Conservation (phyloP, 345 rosid species). For the Lepidium didymum region DNA sequence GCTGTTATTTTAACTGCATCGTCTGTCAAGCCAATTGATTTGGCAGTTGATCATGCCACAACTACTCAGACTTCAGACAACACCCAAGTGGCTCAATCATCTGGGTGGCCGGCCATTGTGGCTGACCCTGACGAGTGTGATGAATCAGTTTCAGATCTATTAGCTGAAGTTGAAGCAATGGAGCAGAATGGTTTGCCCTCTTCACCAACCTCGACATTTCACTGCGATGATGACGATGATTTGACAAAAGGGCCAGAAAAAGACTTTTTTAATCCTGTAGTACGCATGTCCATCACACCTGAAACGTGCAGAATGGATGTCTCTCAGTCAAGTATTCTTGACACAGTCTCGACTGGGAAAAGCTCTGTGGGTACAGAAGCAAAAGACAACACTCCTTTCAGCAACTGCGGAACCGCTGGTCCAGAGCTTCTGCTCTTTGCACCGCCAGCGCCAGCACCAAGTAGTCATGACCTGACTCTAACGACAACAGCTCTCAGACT, state of each 20-base stretch:
- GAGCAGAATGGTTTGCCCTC: constrained; percentile 69
- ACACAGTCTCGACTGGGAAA: constrained; percentile 35
- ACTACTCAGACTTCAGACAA: constrained; percentile 59
- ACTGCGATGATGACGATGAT: constrained; percentile 41
- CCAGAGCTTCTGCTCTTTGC: constrained; percentile 42
- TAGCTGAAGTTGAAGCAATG: constrained; percentile 99
- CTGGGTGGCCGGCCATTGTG: constrained; percentile 65
- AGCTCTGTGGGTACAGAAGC: constrained; percentile 39
- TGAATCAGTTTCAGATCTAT: constrained; percentile 95
- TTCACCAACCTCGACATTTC: constrained; percentile 55
- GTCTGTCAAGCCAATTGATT: constrained; percentile 42
- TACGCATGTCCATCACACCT: constrained; percentile 31
- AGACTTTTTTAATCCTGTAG: constrained; percentile 74
- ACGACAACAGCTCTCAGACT: constrained; percentile 34
- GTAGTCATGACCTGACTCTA: constrained; percentile 20
- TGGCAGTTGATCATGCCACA: constrained; percentile 40
- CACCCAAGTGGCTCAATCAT: constrained; percentile 45
- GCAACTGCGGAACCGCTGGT: constrained; percentile 39
- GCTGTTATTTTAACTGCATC: constrained; percentile 46
- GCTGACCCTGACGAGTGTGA: constrained; percentile 66
- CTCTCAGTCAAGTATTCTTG: constrained; percentile 35
- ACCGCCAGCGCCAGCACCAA: constrained; percentile 31
- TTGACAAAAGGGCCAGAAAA: constrained; percentile 57
- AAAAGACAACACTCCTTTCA: constrained; percentile 40
- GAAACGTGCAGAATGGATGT: constrained; percentile 56